Evolutionary conservation across 106 monocot species (phyloP).

Genomic region (Allium fistulosum): DNA sequence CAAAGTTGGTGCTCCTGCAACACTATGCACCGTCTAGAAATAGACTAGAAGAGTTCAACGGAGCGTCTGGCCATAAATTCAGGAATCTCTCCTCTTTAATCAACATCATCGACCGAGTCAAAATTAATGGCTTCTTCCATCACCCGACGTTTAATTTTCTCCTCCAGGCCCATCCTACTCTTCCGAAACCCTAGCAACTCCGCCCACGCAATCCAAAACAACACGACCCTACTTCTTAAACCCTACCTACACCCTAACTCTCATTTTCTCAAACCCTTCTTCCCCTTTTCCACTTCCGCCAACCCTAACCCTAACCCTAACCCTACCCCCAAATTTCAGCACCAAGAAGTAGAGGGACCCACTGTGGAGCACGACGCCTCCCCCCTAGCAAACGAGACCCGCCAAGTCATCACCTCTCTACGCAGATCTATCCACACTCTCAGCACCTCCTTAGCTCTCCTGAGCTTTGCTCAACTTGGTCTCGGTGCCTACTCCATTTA

Average conservation of each 20-base stretch:
- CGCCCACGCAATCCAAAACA: not conserved
- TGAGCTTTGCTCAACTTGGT: slow-evolving; percentile 64
- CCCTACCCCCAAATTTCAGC: slow-evolving; percentile 14
- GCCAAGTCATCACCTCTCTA: slow-evolving; percentile 44
- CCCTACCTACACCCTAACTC: not conserved
- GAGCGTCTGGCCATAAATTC: no score
- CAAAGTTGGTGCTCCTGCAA: no score
- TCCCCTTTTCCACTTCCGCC: not conserved
- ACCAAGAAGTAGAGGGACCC: slow-evolving; percentile 91
- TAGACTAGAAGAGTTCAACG: no score
- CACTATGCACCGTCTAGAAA: no score
- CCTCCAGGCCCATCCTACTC: slow-evolving; percentile 8
- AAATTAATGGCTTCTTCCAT: slow-evolving; percentile 17
- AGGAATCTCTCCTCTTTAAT: no score
- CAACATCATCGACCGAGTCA: no score
- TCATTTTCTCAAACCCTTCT: not conserved
- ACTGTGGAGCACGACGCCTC: slow-evolving; percentile 89
- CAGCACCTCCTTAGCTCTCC: slow-evolving; percentile 57
- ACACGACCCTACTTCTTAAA: not conserved
- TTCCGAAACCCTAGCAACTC: not conserved
- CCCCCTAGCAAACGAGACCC: slow-evolving; percentile 85
- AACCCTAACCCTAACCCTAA: slow-evolving; percentile 6
- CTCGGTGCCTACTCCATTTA: slow-evolving; percentile 67
- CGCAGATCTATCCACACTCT: slow-evolving; percentile 52
- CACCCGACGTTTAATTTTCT: slow-evolving; percentile 7